Evolutionary conservation across 2,329 filamentous ascomycete genomes (phyloP), one percentile per base, ranked within the genome.

Genomic region (Catunica adiposa): DNA sequence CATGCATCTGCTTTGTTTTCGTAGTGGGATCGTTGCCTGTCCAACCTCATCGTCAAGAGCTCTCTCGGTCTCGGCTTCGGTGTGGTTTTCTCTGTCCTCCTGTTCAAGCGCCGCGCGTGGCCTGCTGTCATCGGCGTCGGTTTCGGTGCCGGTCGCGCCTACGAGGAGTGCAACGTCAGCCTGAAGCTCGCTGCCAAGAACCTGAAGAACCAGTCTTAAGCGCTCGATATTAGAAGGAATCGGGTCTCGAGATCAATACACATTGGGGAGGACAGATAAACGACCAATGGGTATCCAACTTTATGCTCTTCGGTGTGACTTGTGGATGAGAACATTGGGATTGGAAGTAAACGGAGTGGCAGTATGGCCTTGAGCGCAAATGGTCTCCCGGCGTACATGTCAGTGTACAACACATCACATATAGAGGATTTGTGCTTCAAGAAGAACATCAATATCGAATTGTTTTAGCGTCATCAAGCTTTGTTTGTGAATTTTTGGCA

Each of bases 61-160:
- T 84, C 86, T 56, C 84, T 98, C 70, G 92, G 92, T 66, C 85
- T 97, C 68, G 88, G 86, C 63, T 98, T 98, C 73, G 92, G 92
- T 68, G 84, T 98, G 69, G 87, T 98, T 72, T 97, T 98, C 77
- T 97, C 92, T 60, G 89, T 98, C 60, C 84, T 98, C 58, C 74
- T 98, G 56, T 98, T 98, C 81, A 95, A 94, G 79, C 85, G 94
- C 71, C 84, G 92, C 74, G 87, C 92, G 62, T 98, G 90, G 88
- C 92, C 92, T 57, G 92, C 89, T n/a, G 92, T 88, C 68, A 80
- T 95, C 62, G 92, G 92, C 62, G 78, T 90, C 56, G 92, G 92
- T 57, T 97, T 98, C 69, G 92, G 94, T 68, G 89, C 89, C 61
- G 92, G 92, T 65, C 82, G 94, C 66, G 92, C 92, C 58, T 98